These are phyloP conservation scores for Amorphotheca resinae DNA, from an alignment of 495 filamentous ascomycete species.

Conservation along the genomic window DNA sequence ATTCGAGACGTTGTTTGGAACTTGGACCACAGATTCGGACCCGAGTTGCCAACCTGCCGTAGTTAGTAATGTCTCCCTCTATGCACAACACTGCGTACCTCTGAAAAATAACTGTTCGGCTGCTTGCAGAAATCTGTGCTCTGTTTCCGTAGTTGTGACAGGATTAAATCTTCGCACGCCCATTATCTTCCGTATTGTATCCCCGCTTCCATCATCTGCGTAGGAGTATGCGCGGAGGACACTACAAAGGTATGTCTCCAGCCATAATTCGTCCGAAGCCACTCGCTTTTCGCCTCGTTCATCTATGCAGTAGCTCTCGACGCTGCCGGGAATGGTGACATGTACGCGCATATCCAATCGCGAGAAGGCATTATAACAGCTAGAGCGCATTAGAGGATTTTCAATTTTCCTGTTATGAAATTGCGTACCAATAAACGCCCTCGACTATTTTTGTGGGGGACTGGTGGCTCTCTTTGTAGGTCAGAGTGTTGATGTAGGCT, in stretches of 20 bases:
- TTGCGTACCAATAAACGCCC: slow-evolving; percentile 77
- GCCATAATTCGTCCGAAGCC: slow-evolving; percentile 85
- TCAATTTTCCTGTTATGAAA: background rate
- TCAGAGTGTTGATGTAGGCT: slow-evolving; percentile 95
- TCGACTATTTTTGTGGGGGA: slow-evolving; percentile 78
- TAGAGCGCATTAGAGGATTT: slow-evolving; percentile 23
- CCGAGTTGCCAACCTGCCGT: slow-evolving; percentile 77
- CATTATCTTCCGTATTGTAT: slow-evolving; percentile 84
- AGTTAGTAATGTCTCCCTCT: slow-evolving; percentile 11
- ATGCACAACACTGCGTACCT: slow-evolving; percentile 36
- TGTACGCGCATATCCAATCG: slow-evolving; percentile 96
- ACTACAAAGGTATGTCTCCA: slow-evolving; percentile 93
- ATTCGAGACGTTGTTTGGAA: slow-evolving; percentile 94
- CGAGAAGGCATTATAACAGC: slow-evolving; percentile 99
- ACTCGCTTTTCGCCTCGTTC: slow-evolving; percentile 88
- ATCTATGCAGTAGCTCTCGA: slow-evolving; percentile 93
- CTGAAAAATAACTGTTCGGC: slow-evolving; percentile 92
- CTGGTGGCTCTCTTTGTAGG: slow-evolving; percentile 70
- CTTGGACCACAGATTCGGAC: slow-evolving; percentile 93
- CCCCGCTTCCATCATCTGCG: slow-evolving; percentile 85
- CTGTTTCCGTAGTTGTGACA: slow-evolving; percentile 90
- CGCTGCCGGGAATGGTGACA: slow-evolving; percentile 86
- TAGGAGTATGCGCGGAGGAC: slow-evolving; percentile 91
- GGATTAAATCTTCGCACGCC: slow-evolving; percentile 94
- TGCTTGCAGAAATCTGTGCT: slow-evolving; percentile 91